phyloP scores from a whole-genome alignment of 1,139 yeast species.

The Pichia sp. region DNA sequence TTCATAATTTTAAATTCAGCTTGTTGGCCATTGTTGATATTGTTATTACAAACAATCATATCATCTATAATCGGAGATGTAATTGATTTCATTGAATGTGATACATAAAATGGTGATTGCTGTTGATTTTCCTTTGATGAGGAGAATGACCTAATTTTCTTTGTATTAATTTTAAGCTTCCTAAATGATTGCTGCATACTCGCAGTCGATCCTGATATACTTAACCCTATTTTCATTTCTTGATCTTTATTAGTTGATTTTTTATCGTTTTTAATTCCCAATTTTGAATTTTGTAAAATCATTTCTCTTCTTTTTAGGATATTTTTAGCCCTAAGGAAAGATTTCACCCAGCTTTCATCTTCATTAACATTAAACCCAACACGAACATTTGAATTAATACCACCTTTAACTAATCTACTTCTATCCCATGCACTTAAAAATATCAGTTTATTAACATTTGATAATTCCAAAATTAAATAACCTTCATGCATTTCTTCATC shows the following conservation, averaged over 20 bases:
- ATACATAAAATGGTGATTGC: neutral
- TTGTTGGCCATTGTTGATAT: constrained; percentile 2
- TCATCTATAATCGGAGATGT: neutral
- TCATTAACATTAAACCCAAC: constrained; percentile 34
- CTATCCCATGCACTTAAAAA: constrained; percentile 39
- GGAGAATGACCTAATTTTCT: constrained; percentile 7
- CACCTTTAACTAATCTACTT: constrained; percentile 32
- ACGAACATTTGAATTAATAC: constrained; percentile 33
- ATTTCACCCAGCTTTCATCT: constrained; percentile 41
- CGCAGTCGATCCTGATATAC: neutral
- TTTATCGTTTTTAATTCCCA: neutral
- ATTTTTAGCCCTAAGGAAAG: constrained; percentile 43
- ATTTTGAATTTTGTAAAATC: neutral
- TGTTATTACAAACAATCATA: neutral
- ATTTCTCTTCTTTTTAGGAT: constrained; percentile 25
- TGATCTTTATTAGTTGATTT: neutral
- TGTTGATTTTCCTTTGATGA: neutral
- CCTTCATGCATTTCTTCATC: constrained; percentile 50
- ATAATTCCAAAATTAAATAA: constrained; percentile 57
- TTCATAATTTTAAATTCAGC: too few species aligned
- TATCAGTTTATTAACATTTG: constrained; percentile 53
- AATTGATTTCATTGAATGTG: constrained; percentile 2
- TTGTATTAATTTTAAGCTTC: constrained; percentile 11
- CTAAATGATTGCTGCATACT: constrained; percentile 11
- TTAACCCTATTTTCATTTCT: neutral